These are phyloP conservation scores for Talaromyces proteolyticus DNA, from an alignment of 495 filamentous ascomycete species.

Conservation along the genomic window DNA sequence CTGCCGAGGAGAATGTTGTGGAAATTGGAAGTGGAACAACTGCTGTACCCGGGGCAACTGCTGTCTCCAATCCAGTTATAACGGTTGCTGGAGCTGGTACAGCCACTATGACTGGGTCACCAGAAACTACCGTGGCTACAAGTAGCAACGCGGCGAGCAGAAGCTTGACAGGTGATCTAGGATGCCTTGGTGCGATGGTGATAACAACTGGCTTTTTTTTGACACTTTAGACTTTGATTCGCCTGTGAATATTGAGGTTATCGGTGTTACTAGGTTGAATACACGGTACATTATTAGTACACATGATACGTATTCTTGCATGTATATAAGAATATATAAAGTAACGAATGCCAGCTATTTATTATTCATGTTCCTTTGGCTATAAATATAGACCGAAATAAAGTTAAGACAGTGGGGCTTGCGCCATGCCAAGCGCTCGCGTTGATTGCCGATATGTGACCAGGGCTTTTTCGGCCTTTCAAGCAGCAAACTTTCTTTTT, in stretches of 20 bases:
- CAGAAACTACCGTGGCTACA: slow-evolving; percentile 12
- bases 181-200: not conserved
- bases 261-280: not conserved
- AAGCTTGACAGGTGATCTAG: slow-evolving; percentile 8
- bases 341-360: too few relatives aligned
- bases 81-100: slow-evolving; percentile 29
- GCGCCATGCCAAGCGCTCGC: too few relatives aligned
- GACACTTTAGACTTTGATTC: not conserved
- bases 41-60: slow-evolving; percentile 65
- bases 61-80: slow-evolving; percentile 58
- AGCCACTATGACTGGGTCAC: slow-evolving; percentile 25
- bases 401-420: too few relatives aligned
- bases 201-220: not conserved
- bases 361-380: too few relatives aligned
- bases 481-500: too few relatives aligned
- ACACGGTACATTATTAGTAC: too few relatives aligned
- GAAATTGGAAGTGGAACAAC: slow-evolving; percentile 66
- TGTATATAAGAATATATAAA: too few relatives aligned
- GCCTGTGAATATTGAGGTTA: not conserved
- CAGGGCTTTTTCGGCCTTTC: too few relatives aligned
- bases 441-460: too few relatives aligned
- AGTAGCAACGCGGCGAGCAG: slow-evolving; percentile 15
- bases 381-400: too few relatives aligned
- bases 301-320: too few relatives aligned
- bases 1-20: slow-evolving; percentile 52